phyloP scores from a whole-genome alignment of 78 protist genomes.

The Dictyostelium citrinum region DNA sequence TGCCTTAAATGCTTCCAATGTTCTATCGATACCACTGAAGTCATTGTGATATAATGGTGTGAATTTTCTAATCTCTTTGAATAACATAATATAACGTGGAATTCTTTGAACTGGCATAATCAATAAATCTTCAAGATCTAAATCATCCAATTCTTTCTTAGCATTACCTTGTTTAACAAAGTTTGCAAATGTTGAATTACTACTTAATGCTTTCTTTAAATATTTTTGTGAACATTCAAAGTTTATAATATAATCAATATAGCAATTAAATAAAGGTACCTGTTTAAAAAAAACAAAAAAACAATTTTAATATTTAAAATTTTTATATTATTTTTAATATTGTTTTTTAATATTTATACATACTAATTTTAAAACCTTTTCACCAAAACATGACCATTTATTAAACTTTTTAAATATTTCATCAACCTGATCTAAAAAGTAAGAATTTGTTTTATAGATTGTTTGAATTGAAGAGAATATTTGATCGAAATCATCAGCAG shows the following conservation, averaged over 20 bases:
- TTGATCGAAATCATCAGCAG: constrained; percentile 16
- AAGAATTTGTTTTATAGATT: constrained; percentile 40
- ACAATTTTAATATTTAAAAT: no score
- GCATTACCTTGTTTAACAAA: constrained; percentile 35
- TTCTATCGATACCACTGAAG: not conserved
- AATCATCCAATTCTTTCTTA: constrained; percentile 36
- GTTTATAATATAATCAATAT: constrained; percentile 61
- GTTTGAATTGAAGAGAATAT: constrained; percentile 35
- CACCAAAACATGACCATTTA: constrained; percentile 56
- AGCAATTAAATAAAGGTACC: constrained; percentile 57
- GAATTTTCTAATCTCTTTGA: constrained; percentile 48
- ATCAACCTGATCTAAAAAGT: constrained; percentile 38
- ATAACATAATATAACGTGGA: constrained; percentile 79
- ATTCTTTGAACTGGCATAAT: constrained; percentile 84
- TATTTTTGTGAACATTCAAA: constrained; percentile 28
- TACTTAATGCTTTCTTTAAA: not conserved
- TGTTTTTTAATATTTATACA: not conserved
- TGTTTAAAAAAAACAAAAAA: no score
- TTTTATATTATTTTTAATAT: no score
- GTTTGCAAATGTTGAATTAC: not conserved
- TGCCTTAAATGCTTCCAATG: constrained; percentile 50
- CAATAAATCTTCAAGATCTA: constrained; percentile 51
- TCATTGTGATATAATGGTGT: constrained; percentile 46
- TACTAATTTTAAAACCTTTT: constrained; percentile 20
- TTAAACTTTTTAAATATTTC: constrained; percentile 60